Conservation (phyloP, 1,284 basidiomycete species). For the Dichomitus squalens region DNA sequence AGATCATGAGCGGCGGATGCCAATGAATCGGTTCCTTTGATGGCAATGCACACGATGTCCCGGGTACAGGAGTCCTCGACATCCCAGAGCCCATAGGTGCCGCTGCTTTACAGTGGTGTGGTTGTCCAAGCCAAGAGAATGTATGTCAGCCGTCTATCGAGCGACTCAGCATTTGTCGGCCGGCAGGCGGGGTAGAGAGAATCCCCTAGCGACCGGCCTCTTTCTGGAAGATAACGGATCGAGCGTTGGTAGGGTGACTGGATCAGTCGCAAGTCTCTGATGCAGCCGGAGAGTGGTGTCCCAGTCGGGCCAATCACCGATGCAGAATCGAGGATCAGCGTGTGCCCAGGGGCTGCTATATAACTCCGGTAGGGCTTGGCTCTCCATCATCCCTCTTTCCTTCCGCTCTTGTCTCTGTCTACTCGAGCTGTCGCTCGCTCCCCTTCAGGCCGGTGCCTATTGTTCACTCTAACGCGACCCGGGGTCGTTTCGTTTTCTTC, state of each 20-base stretch:
- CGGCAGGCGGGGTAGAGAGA: neutral
- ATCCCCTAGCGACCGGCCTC: slow-evolving; percentile 10
- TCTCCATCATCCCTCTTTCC: slow-evolving; percentile 19
- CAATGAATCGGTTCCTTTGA: neutral
- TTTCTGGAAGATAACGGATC: slow-evolving; percentile 13
- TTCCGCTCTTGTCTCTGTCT: slow-evolving; percentile 27
- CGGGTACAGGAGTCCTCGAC: neutral
- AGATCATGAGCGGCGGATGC: neutral
- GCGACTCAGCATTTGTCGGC: neutral
- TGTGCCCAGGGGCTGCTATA: slow-evolving; percentile 12
- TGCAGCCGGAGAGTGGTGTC: slow-evolving; percentile 3
- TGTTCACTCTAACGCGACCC: slow-evolving; percentile 35
- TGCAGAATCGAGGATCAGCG: neutral
- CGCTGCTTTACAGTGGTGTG: neutral
- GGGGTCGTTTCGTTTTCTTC: slow-evolving; percentile 36
- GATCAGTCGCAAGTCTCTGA: slow-evolving; percentile 7
- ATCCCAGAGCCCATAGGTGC: neutral
- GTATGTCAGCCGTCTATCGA: neutral
- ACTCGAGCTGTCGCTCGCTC: slow-evolving; percentile 29
- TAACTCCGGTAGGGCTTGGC: slow-evolving; percentile 12
- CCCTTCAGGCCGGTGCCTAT: slow-evolving; percentile 33
- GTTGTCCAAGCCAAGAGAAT: neutral
- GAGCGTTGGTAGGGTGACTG: slow-evolving; percentile 20
- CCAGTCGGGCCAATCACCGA: slow-evolving; percentile 12
- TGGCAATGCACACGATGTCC: neutral